phyloP scores from a whole-genome alignment of 1,284 basidiomycete genomes.

The Dichomitus squalens region DNA sequence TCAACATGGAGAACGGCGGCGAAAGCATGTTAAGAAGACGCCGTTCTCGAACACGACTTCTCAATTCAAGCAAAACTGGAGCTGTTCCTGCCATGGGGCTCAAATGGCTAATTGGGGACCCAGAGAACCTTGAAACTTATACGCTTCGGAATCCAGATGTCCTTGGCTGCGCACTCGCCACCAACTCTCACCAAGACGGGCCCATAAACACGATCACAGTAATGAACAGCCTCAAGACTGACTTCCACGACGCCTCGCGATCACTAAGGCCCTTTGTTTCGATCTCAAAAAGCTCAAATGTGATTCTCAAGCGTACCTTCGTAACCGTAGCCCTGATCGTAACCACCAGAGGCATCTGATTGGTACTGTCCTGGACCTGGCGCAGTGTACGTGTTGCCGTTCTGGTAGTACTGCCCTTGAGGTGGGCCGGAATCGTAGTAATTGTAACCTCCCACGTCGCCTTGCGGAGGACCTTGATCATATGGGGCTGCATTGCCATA shows the following conservation, averaged over 20 bases:
- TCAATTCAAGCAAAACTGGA: conserved; percentile 5
- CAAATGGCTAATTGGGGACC: background rate
- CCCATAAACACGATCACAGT: conserved; percentile 32
- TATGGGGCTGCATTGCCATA: conserved; percentile 56
- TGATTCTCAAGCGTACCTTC: conserved; percentile 77
- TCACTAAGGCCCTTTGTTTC: conserved; percentile 2
- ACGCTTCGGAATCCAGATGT: conserved; percentile 5
- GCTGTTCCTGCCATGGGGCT: background rate
- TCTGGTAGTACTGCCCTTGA: conserved; percentile 71
- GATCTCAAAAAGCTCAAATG: conserved; percentile 28
- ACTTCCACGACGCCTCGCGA: conserved; percentile 3
- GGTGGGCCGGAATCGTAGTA: conserved; percentile 60
- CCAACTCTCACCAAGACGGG: conserved; percentile 45
- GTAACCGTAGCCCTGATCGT: conserved; percentile 59
- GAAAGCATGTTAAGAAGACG: conserved; percentile 5
- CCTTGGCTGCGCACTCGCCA: conserved; percentile 34
- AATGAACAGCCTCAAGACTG: conserved; percentile 11
- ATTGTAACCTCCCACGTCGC: conserved; percentile 63
- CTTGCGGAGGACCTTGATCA: conserved; percentile 64
- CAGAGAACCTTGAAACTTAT: conserved; percentile 4
- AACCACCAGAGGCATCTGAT: conserved; percentile 46
- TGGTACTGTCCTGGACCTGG: conserved; percentile 48
- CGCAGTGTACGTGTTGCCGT: conserved; percentile 43
- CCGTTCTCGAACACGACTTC: conserved; percentile 9
- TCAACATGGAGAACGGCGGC: conserved; percentile 28